phyloP scores from a whole-genome alignment of 345 rosid genomes.

The Carallia brachiata region DNA sequence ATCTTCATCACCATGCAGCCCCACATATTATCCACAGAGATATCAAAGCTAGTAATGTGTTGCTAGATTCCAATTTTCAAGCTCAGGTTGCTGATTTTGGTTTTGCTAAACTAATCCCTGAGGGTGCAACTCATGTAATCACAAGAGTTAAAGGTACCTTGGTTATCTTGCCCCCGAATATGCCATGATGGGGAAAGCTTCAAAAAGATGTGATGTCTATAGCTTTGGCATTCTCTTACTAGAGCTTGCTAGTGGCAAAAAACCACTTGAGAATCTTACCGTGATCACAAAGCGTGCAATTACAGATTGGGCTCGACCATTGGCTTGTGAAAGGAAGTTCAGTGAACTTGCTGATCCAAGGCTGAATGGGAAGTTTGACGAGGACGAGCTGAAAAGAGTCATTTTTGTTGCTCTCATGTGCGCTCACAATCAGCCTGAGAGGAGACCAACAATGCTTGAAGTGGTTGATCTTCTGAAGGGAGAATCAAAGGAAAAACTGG shows the following conservation, averaged over 20 bases:
- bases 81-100: conserved; percentile 88
- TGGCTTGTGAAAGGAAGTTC: conserved; percentile 54
- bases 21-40: conserved; percentile 82
- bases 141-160: conserved; percentile 79
- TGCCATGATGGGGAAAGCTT: conserved; percentile 74
- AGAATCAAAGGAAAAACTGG: conserved; percentile 47
- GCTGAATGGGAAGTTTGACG: conserved; percentile 51
- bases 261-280: conserved; percentile 50
- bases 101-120: conserved; percentile 71
- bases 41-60: conserved; percentile 76
- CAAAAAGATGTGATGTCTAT: conserved; percentile 78
- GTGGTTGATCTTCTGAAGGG: conserved; percentile 65
- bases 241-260: conserved; percentile 71
- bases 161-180: conserved; percentile 85
- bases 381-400: conserved; percentile 56
- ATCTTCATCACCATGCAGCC: conserved; percentile 86
- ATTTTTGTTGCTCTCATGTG: conserved; percentile 51
- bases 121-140: conserved; percentile 76
- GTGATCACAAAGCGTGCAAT: conserved; percentile 41
- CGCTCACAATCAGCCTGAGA: conserved; percentile 55
- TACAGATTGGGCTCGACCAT: conserved; percentile 65
- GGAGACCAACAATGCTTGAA: conserved; percentile 66
- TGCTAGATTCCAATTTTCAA: conserved; percentile 62
- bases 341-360: conserved; percentile 61
- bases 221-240: conserved; percentile 77